phyloP scores from a whole-genome alignment of 306 rosid species.

The Prunus campanulata region DNA sequence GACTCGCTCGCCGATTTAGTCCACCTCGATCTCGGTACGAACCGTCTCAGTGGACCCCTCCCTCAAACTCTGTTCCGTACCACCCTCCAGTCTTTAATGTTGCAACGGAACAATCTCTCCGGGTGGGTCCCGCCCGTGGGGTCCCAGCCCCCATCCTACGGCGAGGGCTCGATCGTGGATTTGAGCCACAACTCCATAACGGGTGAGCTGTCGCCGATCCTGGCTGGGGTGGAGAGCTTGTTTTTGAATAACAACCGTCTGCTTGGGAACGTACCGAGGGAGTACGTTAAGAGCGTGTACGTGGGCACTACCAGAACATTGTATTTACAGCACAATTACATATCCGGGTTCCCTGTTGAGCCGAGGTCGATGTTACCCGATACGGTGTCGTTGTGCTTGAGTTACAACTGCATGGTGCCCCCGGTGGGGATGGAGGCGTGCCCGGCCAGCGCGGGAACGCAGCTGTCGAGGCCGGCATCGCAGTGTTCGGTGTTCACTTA shows the following conservation, averaged over 20 bases:
- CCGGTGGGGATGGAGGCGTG: conserved; percentile 43
- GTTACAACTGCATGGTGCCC: conserved; percentile 68
- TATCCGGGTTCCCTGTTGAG: conserved; percentile 36
- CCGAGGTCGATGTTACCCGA: conserved; percentile 45
- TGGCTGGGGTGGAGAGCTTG: conserved; percentile 61
- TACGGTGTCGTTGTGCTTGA: conserved; percentile 59
- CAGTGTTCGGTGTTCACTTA: conserved; percentile 49
- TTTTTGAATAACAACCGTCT: conserved; percentile 68
- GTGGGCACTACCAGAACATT: conserved; percentile 58
- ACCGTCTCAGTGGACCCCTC: conserved; percentile 54
- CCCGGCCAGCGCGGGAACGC: conserved; percentile 51
- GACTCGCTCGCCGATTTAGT: conserved; percentile 44
- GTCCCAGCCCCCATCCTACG: conserved; percentile 33
- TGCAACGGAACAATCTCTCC: conserved; percentile 72
- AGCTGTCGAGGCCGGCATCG: conserved; percentile 46
- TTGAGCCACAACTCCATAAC: conserved; percentile 57
- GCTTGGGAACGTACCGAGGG: conserved; percentile 52
- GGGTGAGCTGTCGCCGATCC: conserved; percentile 46
- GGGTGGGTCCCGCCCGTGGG: conserved; percentile 41
- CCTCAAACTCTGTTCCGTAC: conserved; percentile 51
- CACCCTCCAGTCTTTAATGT: conserved; percentile 40
- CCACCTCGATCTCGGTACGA: conserved; percentile 64
- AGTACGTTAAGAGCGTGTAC: conserved; percentile 52
- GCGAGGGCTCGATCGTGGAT: conserved; percentile 57
- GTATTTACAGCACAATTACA: conserved; percentile 70